These are phyloP conservation scores for Dicorynia guianensis DNA, from an alignment of 306 rosid genomes.

Conservation along the genomic window DNA sequence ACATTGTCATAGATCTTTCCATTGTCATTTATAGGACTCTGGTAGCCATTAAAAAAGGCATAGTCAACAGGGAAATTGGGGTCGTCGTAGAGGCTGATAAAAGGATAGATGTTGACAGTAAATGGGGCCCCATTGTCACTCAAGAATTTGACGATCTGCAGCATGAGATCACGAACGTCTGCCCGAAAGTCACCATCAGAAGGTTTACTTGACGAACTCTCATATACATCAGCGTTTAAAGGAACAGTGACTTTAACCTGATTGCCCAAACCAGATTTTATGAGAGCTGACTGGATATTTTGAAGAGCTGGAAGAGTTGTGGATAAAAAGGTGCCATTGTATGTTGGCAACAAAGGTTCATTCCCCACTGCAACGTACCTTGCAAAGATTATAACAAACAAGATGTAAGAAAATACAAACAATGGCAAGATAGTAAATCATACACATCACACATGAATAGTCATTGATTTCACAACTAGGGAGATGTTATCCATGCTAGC, in stretches of 20 bases:
- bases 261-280: constrained; percentile 74
- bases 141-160: constrained; percentile 75
- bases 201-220: constrained; percentile 56
- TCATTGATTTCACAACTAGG: constrained; percentile 11
- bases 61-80: constrained; percentile 72
- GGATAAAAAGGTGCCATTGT: constrained; percentile 67
- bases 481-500: not conserved
- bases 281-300: constrained; percentile 86
- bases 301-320: constrained; percentile 88
- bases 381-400: constrained; percentile 38
- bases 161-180: constrained; percentile 72
- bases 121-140: constrained; percentile 77
- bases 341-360: constrained; percentile 83
- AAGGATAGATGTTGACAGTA: constrained; percentile 92
- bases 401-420: constrained; percentile 35
- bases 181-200: constrained; percentile 82
- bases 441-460: constrained; percentile 14
- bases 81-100: constrained; percentile 76
- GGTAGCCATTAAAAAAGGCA: constrained; percentile 84
- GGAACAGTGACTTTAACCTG: constrained; percentile 78
- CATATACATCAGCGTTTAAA: constrained; percentile 81
- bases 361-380: constrained; percentile 98
- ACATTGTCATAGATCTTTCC: constrained; percentile 77
- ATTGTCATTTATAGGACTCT: constrained; percentile 63
- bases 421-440: not conserved